A percentile compares a stretch with the other conserved stretches of the same genome.
Evolutionary conservation across 352 stramenopile species (phyloP).

Genomic region (Globisporangium cylindrosporum): DNA sequence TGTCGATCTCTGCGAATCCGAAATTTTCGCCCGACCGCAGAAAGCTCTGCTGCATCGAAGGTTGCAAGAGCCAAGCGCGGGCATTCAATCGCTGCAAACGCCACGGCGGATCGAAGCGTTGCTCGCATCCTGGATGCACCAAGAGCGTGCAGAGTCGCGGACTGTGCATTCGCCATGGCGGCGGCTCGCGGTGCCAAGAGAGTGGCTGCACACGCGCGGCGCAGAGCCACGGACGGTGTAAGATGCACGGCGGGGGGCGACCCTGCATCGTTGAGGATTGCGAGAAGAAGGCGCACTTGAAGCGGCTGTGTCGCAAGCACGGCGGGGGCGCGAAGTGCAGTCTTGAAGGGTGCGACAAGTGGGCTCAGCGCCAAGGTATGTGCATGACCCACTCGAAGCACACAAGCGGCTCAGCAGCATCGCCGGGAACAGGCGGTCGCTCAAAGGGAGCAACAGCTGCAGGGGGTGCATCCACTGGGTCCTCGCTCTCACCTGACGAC

Average conservation of each 20-base stretch:
- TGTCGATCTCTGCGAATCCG: slow-evolving; percentile 19
- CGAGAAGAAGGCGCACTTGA: slow-evolving; percentile 82
- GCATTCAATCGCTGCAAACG: slow-evolving; percentile 85
- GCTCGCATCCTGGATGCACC: slow-evolving; percentile 59
- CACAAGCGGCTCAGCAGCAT: slow-evolving; percentile 5
- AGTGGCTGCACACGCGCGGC: slow-evolving; percentile 47
- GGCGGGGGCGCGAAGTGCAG: slow-evolving; percentile 78
- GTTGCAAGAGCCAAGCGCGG: slow-evolving; percentile 76
- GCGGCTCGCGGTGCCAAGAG: slow-evolving; percentile 76
- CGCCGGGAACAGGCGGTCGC: background rate
- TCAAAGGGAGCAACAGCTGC: background rate
- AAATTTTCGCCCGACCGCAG: slow-evolving; percentile 72
- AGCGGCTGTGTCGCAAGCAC: slow-evolving; percentile 80
- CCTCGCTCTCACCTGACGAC: background rate
- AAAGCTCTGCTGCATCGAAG: slow-evolving; percentile 72
- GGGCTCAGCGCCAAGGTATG: slow-evolving; percentile 79
- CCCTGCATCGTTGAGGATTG: slow-evolving; percentile 62
- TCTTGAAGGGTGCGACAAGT: slow-evolving; percentile 69
- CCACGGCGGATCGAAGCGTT: slow-evolving; percentile 82
- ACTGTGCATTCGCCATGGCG: slow-evolving; percentile 65
- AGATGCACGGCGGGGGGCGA: slow-evolving; percentile 53
- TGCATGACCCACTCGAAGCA: slow-evolving; percentile 85
- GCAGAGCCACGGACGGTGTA: slow-evolving; percentile 73
- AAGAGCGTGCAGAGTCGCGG: slow-evolving; percentile 81
- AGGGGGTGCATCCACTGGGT: background rate